Evolutionary conservation across 75 land plant genomes (phyloP).

Genomic region (Pinus albicaulis): DNA sequence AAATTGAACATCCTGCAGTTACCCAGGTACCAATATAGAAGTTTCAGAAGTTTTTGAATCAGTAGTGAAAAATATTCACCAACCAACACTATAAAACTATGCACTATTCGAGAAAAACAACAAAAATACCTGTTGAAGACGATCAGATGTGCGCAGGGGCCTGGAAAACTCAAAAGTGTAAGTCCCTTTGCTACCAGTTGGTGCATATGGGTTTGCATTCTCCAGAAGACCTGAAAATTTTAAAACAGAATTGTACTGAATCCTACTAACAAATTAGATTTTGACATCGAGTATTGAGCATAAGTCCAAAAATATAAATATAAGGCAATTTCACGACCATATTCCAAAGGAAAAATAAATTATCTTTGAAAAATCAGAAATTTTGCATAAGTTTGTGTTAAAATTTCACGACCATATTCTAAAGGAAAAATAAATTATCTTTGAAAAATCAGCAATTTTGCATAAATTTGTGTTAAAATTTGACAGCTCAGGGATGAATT

Average conservation of each 20-base stretch:
- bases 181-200: conserved; percentile 49
- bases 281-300: neutral
- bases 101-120: neutral
- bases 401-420: neutral
- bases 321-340: neutral
- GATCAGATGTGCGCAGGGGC: conserved; percentile 91
- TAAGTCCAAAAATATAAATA: neutral
- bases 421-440: neutral
- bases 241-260: neutral
- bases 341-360: neutral
- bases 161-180: conserved; percentile 92
- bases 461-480: no score
- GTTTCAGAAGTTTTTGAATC: neutral
- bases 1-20: conserved; percentile 88
- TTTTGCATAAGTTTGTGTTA: no score
- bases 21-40: neutral
- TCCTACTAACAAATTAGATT: neutral
- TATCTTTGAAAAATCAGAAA: no score
- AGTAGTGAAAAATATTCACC: neutral
- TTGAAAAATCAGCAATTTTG: no score
- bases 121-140: conserved; percentile 78
- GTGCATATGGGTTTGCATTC: conserved; percentile 73
- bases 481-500: no score
- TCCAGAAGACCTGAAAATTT: conserved; percentile 58
- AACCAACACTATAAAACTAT: neutral